These are phyloP conservation scores for Apiospora koreana DNA, from an alignment of 2,329 filamentous ascomycete species.

Conservation along the genomic window DNA sequence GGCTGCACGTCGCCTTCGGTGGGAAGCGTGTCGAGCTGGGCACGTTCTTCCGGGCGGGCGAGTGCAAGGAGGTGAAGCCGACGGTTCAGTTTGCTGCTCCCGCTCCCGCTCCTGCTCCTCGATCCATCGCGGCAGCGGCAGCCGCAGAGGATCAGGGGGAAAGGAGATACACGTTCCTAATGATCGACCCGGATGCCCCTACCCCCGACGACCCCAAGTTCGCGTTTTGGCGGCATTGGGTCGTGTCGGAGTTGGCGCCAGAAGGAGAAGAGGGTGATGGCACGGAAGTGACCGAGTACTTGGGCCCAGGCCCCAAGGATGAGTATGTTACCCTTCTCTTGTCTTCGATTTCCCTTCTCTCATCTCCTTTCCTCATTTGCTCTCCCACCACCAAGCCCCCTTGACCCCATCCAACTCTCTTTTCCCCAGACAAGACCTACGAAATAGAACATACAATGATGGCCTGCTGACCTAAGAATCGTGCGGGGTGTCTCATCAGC, in stretches of 20 bases:
- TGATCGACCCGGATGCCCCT: constrained; percentile 56
- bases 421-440: neutral
- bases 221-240: constrained; percentile 57
- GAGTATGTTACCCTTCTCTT: constrained; percentile 35
- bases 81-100: constrained; percentile 13
- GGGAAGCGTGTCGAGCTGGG: constrained; percentile 37
- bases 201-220: constrained; percentile 57
- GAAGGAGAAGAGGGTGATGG: constrained; percentile 19
- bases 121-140: neutral
- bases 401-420: no score
- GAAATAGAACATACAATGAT: neutral
- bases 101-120: neutral
- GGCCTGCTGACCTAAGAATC: neutral
- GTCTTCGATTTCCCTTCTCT: no score
- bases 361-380: neutral
- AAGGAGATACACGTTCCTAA: constrained; percentile 45
- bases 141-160: constrained; percentile 34
- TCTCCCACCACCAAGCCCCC: no score
- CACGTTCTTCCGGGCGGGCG: constrained; percentile 40
- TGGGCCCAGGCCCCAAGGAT: constrained; percentile 47
- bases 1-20: constrained; percentile 39
- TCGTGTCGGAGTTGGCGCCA: constrained; percentile 43
- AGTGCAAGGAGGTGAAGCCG: constrained; percentile 35
- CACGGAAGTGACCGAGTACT: constrained; percentile 40
- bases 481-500: constrained; percentile 25